Evolutionary conservation across 2,329 filamentous ascomycete genomes (phyloP).

Genomic region (Monilinia laxa): DNA sequence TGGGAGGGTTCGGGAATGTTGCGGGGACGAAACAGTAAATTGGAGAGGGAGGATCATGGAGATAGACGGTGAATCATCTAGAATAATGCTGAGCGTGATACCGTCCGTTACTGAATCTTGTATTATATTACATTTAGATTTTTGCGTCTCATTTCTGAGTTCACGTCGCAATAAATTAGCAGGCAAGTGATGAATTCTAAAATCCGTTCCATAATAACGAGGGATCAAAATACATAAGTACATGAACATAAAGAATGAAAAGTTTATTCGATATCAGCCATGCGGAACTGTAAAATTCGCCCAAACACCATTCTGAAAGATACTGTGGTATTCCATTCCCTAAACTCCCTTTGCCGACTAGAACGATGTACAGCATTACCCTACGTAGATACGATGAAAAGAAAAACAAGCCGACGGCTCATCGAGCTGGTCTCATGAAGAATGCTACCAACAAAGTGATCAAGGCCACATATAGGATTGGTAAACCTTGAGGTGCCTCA

Average conservation of each 20-base stretch:
- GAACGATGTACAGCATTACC: not conserved
- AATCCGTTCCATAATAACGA: not conserved
- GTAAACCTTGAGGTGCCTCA: not conserved
- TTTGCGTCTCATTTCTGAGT: not conserved
- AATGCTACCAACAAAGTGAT: not conserved
- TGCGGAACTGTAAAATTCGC: not conserved
- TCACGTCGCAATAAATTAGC: not conserved
- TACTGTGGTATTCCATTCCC: not conserved
- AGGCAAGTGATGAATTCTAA: not conserved
- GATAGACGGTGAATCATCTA: not conserved
- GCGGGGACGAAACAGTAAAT: no score
- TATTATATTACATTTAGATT: not conserved
- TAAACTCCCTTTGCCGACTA: no score
- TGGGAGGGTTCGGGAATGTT: no score
- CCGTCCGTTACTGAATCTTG: not conserved
- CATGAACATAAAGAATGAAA: not conserved
- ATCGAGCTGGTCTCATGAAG: not conserved
- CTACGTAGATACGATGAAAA: not conserved
- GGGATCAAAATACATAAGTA: not conserved
- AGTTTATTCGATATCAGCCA: not conserved
- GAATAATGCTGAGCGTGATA: not conserved
- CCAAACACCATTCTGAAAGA: not conserved
- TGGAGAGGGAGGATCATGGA: no score
- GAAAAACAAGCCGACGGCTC: not conserved
- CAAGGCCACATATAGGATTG: not conserved